A percentile compares a stretch with the other conserved stretches of the same genome.
These are phyloP conservation scores for Raddia guianensis DNA, from an alignment of 176 grass and related monocot species.

Conservation along the genomic window DNA sequence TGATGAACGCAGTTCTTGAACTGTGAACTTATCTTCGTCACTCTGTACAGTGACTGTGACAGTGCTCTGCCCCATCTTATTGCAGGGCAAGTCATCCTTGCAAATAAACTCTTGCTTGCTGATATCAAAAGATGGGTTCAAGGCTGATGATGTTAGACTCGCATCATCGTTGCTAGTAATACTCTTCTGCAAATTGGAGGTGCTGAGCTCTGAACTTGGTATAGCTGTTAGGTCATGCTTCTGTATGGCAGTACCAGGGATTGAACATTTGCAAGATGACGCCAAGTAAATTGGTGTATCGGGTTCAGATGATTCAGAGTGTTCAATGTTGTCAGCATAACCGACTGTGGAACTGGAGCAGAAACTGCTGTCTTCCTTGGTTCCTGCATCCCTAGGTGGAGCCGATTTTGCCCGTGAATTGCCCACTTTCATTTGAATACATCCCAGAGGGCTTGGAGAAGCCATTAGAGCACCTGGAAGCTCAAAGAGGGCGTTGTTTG, in stretches of 20 bases:
- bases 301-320: slow-evolving; percentile 56
- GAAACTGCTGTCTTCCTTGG: slow-evolving; percentile 36
- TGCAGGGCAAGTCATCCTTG: slow-evolving; percentile 58
- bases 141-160: slow-evolving; percentile 25
- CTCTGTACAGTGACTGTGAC: slow-evolving; percentile 26
- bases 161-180: slow-evolving; percentile 47
- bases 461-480: slow-evolving; percentile 38
- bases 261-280: slow-evolving; percentile 40
- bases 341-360: slow-evolving; percentile 39
- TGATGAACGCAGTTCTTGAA: slow-evolving; percentile 84
- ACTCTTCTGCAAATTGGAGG: slow-evolving; percentile 64
- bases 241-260: slow-evolving; percentile 41
- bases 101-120: slow-evolving; percentile 59
- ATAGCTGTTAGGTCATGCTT: slow-evolving; percentile 42
- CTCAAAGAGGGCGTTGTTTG: slow-evolving; percentile 26
- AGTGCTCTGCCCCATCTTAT: slow-evolving; percentile 39
- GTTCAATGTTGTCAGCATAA: slow-evolving; percentile 41
- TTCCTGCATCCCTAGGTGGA: slow-evolving; percentile 37
- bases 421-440: slow-evolving; percentile 32
- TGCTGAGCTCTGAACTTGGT: slow-evolving; percentile 50
- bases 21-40: slow-evolving; percentile 87
- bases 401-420: slow-evolving; percentile 44
- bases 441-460: slow-evolving; percentile 45
- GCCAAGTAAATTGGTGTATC: slow-evolving; percentile 43
- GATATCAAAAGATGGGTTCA: slow-evolving; percentile 53